Percentiles rank a stretch among this genome's conserved stretches.
Conservation (phyloP, 129 eudicot species). For the Flaveria sonorensis region DNA sequence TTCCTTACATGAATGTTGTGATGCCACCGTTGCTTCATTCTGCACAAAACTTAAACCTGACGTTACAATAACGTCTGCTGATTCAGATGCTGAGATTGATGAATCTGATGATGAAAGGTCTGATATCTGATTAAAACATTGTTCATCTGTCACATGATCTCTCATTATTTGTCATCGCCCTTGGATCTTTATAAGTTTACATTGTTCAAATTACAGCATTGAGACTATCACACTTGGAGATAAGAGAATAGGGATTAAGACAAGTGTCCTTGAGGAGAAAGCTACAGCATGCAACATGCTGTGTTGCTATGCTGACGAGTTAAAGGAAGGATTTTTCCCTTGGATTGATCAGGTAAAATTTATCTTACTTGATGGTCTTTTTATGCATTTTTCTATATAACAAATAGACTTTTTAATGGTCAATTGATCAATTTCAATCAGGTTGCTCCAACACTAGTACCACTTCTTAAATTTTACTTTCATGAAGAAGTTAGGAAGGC, state of each 20-base stretch:
- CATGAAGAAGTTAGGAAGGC: slow-evolving; percentile 98
- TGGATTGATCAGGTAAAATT: slow-evolving; percentile 94
- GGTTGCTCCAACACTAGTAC: slow-evolving; percentile 95
- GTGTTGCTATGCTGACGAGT: slow-evolving; percentile 96
- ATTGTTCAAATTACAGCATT: slow-evolving; percentile 56
- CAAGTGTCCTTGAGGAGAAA: slow-evolving; percentile 96
- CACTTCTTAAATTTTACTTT: slow-evolving; percentile 93
- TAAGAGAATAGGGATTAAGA: slow-evolving; percentile 95
- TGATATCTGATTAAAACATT: not conserved
- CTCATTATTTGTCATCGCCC: slow-evolving; percentile 5
- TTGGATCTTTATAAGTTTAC: slow-evolving; percentile 8
- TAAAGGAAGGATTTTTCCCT: slow-evolving; percentile 97
- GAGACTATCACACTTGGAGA: slow-evolving; percentile 98
- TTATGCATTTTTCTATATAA: slow-evolving; percentile 14
- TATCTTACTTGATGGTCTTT: not conserved
- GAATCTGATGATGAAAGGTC: slow-evolving; percentile 98
- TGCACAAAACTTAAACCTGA: slow-evolving; percentile 95
- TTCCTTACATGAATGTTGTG: slow-evolving; percentile 96
- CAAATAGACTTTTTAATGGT: not conserved
- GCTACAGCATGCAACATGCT: slow-evolving; percentile 99
- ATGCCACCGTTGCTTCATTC: slow-evolving; percentile 98
- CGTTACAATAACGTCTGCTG: slow-evolving; percentile 96
- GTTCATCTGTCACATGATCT: not conserved
- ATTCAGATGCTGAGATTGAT: slow-evolving; percentile 85
- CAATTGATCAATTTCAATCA: slow-evolving; percentile 28